These are phyloP conservation scores for Colletotrichum plurivorum DNA, from an alignment of 2,329 filamentous ascomycete species.

Conservation along the genomic window DNA sequence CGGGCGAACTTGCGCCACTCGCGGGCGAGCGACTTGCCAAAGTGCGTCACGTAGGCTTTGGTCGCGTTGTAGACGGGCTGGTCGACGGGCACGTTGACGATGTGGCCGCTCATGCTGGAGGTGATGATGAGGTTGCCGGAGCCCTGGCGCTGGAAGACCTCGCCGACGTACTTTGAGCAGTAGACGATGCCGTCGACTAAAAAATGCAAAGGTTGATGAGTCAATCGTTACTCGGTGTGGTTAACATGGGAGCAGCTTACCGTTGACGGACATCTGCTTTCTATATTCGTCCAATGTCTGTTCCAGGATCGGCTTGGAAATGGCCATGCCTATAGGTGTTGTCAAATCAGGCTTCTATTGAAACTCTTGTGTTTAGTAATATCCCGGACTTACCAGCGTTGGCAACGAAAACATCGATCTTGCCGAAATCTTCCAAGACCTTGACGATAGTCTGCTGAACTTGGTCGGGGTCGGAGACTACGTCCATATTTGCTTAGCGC, in stretches of 20 bases:
- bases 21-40: conserved; percentile 67
- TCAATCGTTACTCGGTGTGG: too few relatives aligned
- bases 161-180: conserved; percentile 59
- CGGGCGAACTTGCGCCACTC: conserved; percentile 72
- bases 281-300: conserved; percentile 65
- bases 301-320: conserved; percentile 69
- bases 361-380: accelerated
- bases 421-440: conserved; percentile 56
- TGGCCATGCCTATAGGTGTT: conserved; percentile 56
- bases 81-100: conserved; percentile 66
- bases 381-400: conserved; percentile 53
- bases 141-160: conserved; percentile 58
- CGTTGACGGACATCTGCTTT: conserved; percentile 67
- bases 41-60: conserved; percentile 69
- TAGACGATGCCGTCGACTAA: conserved; percentile 62
- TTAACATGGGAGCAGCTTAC: conserved; percentile 47
- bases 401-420: conserved; percentile 58
- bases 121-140: conserved; percentile 67
- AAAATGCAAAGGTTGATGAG: conserved; percentile 2
- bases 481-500: background rate
- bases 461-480: conserved; percentile 57
- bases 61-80: conserved; percentile 63
- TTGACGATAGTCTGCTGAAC: conserved; percentile 51
- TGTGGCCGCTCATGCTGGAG: conserved; percentile 62
- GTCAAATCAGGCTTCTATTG: background rate